Conservation (phyloP, 2,329 filamentous ascomycete species). For the Furcasterigmium sp. region DNA sequence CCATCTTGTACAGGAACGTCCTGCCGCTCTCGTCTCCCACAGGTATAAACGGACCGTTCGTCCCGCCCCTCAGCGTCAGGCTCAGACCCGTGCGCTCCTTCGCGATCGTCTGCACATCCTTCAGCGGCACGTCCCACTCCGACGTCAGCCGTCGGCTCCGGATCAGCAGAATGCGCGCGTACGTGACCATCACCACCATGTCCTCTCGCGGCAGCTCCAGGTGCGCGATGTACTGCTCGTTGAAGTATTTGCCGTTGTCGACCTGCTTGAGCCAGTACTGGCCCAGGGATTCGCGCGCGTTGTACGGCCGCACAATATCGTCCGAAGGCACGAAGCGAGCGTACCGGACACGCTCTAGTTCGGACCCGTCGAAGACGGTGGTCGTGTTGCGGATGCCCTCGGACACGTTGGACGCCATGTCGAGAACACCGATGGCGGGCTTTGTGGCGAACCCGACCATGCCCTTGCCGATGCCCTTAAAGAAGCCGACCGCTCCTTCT, state of each 20-base stretch:
- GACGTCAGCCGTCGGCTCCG: slow-evolving; percentile 77
- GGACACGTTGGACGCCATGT: slow-evolving; percentile 93
- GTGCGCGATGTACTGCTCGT: slow-evolving; percentile 95
- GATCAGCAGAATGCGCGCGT: slow-evolving; percentile 82
- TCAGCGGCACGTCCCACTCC: slow-evolving; percentile 95
- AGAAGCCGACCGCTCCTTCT: slow-evolving; percentile 88
- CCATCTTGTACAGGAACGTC: slow-evolving; percentile 59
- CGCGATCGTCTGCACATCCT: slow-evolving; percentile 92
- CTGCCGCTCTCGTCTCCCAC: slow-evolving; percentile 79
- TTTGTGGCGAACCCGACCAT: slow-evolving; percentile 93
- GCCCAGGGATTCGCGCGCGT: slow-evolving; percentile 87
- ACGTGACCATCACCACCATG: slow-evolving; percentile 85
- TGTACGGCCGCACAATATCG: slow-evolving; percentile 91
- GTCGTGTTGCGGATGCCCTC: slow-evolving; percentile 98
- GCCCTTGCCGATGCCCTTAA: slow-evolving; percentile 96
- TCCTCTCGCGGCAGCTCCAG: slow-evolving; percentile 86
- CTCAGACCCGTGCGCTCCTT: slow-evolving; percentile 95
- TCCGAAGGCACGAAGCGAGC: slow-evolving; percentile 89
- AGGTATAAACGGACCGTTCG: slow-evolving; percentile 91
- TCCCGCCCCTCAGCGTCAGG: slow-evolving; percentile 80
- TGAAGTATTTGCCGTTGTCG: slow-evolving; percentile 96
- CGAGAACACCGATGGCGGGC: slow-evolving; percentile 92
- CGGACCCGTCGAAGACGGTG: slow-evolving; percentile 92
- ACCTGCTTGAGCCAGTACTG: slow-evolving; percentile 99
- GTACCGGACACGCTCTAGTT: slow-evolving; percentile 89